These are phyloP conservation scores for Tetracladium setigerum DNA, from an alignment of 495 filamentous ascomycete genomes.

Conservation along the genomic window DNA sequence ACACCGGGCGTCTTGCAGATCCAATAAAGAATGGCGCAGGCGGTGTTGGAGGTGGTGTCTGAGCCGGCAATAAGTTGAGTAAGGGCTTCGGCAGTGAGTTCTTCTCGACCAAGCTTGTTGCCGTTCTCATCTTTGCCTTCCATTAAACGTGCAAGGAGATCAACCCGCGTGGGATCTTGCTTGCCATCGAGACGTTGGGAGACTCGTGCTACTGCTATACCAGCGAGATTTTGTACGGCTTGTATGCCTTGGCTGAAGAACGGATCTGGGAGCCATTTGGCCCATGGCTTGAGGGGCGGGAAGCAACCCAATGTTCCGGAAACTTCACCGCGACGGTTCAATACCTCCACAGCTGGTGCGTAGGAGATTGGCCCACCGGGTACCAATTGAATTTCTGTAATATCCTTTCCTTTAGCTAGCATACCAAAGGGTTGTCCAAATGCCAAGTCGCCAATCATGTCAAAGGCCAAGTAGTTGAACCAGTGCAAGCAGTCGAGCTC, in stretches of 20 bases:
- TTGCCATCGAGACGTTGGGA: conserved; percentile 62
- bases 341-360: conserved; percentile 61
- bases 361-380: conserved; percentile 45
- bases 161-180: conserved; percentile 54
- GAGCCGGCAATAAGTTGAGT: conserved; percentile 88
- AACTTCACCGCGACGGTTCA: conserved; percentile 64
- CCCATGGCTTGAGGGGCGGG: conserved; percentile 55
- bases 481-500: conserved; percentile 76
- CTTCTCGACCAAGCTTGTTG: conserved; percentile 60
- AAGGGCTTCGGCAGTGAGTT: conserved; percentile 81
- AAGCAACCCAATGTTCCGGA: conserved; percentile 54
- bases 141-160: conserved; percentile 77
- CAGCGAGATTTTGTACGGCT: conserved; percentile 60
- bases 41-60: conserved; percentile 86
- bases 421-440: conserved; percentile 52
- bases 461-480: conserved; percentile 94
- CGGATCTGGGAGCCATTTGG: conserved; percentile 57
- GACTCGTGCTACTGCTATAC: conserved; percentile 76
- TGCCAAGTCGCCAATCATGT: conserved; percentile 77
- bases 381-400: conserved; percentile 45
- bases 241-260: conserved; percentile 57
- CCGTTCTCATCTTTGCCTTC: conserved; percentile 80
- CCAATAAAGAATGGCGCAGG: conserved; percentile 80
- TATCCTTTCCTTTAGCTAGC: conserved; percentile 52
- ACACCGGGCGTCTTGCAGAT: conserved; percentile 63